Evolutionary conservation across 129 eudicot genomes (phyloP).

Genomic region (Artemisia argyi): DNA sequence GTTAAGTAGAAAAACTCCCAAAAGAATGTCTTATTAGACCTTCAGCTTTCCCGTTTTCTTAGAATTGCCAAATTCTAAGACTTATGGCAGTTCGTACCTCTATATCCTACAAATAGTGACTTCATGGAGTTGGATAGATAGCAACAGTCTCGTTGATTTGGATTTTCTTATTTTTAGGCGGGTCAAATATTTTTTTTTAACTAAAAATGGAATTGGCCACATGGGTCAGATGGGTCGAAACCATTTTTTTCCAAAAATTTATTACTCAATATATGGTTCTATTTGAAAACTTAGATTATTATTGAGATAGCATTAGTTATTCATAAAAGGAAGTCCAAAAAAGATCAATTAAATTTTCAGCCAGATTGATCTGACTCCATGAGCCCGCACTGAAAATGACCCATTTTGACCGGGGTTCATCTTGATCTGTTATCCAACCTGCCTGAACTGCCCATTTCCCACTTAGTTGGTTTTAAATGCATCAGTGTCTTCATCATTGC

Average conservation of each 20-base stretch:
- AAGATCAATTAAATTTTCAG: neutral
- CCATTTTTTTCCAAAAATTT: neutral
- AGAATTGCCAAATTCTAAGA: neutral
- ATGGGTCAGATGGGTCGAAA: constrained; percentile 1
- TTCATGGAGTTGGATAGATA: neutral
- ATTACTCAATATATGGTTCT: neutral
- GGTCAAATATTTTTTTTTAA: neutral
- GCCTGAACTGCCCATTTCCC: neutral
- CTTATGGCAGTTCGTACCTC: too few relatives aligned
- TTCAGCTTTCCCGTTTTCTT: neutral
- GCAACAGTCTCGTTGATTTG: neutral
- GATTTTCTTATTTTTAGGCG: neutral
- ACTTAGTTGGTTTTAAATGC: neutral
- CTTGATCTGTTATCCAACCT: neutral
- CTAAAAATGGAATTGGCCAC: neutral
- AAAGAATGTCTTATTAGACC: neutral
- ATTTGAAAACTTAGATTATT: neutral
- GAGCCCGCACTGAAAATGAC: neutral
- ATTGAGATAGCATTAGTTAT: neutral
- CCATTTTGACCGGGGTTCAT: neutral
- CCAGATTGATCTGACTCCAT: neutral
- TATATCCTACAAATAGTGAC: neutral
- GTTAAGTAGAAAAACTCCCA: neutral
- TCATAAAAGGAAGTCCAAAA: neutral
- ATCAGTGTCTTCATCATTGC: neutral